Evolutionary conservation across 345 rosid genomes (phyloP), one percentile per base, ranked within the genome.

Genomic region (Anacardium occidentale): DNA sequence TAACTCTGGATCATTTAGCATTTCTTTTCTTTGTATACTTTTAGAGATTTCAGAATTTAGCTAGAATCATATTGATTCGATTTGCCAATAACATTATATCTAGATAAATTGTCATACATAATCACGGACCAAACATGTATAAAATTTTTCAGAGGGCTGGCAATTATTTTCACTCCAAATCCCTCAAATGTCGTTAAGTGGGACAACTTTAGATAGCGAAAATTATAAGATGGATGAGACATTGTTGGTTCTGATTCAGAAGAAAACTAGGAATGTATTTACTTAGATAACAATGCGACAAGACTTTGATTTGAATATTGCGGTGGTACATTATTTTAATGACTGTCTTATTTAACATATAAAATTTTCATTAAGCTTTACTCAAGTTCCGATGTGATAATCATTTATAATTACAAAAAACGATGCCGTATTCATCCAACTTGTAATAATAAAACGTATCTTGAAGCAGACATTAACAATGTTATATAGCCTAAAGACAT

Each of bases 241-340:
- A 51, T 74, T 44, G 48, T 74, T 68, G 70, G 68, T n/a, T 71
- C 73, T 64, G 64, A 71, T 74, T 79, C 77, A 74, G 60, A 37
- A 24, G 44, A 74, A 15, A 37, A 48, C 29, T 10, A 40, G 8
- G 7, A 18, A 14, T 34, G 26, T 26, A 7, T 15, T 25, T 42
- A 15, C 24, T 20, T 59, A 15, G 42, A 32, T 59, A 8, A 47
- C 47, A 14, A 50, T 40, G 14, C 9, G 74, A 73, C 22, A 72
- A 61, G 77, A 72, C 53, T 61, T 40, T 54, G 83, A 79, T 64
- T 37, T 64, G 81, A 72, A 29, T 29, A 29, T 53, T 57, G 7
- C 53, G 45, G 37, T 13, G 48, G 54, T 18, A n/a, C 54, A 12
- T 52, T 73, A 52, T 29, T 45, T 29, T 1, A 29, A 29, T 29